phyloP scores from a whole-genome alignment of 495 filamentous ascomycete genomes.

The Immersiella caudata region DNA sequence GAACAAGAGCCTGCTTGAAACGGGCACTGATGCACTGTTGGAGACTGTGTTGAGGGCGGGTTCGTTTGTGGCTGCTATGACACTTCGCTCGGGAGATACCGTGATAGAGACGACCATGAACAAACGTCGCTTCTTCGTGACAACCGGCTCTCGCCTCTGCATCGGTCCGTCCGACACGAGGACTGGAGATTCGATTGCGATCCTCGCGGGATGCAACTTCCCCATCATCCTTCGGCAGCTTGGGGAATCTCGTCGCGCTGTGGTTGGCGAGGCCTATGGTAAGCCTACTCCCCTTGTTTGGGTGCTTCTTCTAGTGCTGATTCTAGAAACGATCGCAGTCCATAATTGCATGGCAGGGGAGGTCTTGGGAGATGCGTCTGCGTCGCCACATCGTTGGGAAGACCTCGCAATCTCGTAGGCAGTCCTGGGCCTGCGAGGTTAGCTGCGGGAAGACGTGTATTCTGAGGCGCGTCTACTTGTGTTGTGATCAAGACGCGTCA shows the following conservation, averaged over 20 bases:
- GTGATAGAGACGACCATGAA: not conserved
- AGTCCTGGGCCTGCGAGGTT: too few relatives aligned
- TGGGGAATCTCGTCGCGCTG: not conserved
- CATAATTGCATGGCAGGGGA: slow-evolving; percentile 6
- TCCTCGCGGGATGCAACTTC: slow-evolving; percentile 6
- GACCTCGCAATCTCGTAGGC: too few relatives aligned
- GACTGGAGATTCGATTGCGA: not conserved
- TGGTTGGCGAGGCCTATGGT: slow-evolving; percentile 11
- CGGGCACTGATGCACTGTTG: not conserved
- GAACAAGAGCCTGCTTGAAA: too few relatives aligned
- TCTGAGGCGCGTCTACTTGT: too few relatives aligned
- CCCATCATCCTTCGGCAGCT: not conserved
- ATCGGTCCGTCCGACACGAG: not conserved
- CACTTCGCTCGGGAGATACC: not conserved
- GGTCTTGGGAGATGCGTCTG: not conserved
- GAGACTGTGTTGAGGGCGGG: not conserved
- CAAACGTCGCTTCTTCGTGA: slow-evolving; percentile 9
- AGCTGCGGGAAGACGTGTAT: too few relatives aligned
- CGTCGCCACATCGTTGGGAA: too few relatives aligned
- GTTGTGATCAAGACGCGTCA: too few relatives aligned
- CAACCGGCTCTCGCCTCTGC: not conserved
- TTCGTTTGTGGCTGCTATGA: not conserved
- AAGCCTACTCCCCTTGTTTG: not conserved
- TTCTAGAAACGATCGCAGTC: not conserved
- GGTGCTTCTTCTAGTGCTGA: too few relatives aligned